Base-by-base conservation (phyloP, 345 rosid species). In the Cardamine occulta region DNA sequence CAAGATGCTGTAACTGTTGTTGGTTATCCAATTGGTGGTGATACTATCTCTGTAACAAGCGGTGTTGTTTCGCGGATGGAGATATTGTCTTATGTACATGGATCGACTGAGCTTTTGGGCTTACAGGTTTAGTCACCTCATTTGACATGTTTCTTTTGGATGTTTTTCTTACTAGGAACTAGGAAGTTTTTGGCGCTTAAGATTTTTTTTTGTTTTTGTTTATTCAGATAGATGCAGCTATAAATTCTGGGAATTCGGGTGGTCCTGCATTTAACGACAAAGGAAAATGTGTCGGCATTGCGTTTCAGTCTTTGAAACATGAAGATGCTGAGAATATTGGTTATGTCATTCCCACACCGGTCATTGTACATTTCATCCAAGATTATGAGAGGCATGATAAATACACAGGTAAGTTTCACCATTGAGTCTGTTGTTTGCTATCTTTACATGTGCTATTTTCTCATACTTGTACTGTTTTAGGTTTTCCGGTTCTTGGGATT, bases 1-100 rank as follows among this genome's bases (percentile, higher is more conserved):
- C 98, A 93, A 80, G 96, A 93, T 78, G 98, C 94, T 76, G 98
- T 93, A 5, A 93, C 97, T 63, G 98, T 93, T 72, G 98, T 93
- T 26, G 98, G 98, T 54, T 93, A 93, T 57, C 97, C 98, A 0
- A 89, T 93, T 63, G 98, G 98, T 42, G 98, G 98, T 10, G 98
- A 93, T 68, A 93, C 98, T 2, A 88, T 93, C 80, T 93, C 98
- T 73, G 98, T 93, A 23, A 93, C 98, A 4, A 93, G 98, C 63
- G 97, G 97, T 63, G 98, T 93, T 66, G 97, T 93, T 39, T 93
- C 97, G 0, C 89, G 98, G 12, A 89, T 93, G 76, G 98, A 91
- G 89, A 88, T 91, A 44, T 81, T 93, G 42, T 91, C 97, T 55
- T 93, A 91, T 77, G 94, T 82, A 35, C 98, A 93, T 78, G 98